A percentile compares a stretch with the other conserved stretches of the same genome.
phyloP scores from a whole-genome alignment of 2,329 filamentous ascomycete species.

The Nemania sp. region DNA sequence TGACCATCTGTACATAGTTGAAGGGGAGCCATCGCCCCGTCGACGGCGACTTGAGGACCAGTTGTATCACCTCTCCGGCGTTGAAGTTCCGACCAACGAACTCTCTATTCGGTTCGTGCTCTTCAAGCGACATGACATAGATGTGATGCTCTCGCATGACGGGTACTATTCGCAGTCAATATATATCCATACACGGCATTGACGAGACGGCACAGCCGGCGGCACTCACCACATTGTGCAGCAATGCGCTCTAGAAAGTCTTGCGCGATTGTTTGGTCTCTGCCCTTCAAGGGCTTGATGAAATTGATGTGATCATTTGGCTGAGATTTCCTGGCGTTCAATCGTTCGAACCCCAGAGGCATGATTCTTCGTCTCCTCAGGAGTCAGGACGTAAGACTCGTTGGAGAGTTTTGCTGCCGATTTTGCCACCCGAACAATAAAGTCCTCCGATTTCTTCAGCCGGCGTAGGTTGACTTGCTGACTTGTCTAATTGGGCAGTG shows the following conservation, averaged over 20 bases:
- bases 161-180: constrained; percentile 54
- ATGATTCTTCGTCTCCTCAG: constrained; percentile 50
- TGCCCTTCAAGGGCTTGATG: constrained; percentile 76
- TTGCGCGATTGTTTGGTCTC: constrained; percentile 64
- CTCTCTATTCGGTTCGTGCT: constrained; percentile 79
- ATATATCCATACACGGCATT: background rate
- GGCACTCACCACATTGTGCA: constrained; percentile 71
- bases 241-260: constrained; percentile 78
- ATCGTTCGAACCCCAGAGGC: constrained; percentile 77
- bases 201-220: background rate
- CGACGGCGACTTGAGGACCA: constrained; percentile 72
- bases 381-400: background rate
- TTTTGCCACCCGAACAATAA: too few species aligned
- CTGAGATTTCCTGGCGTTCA: constrained; percentile 75
- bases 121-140: constrained; percentile 73
- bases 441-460: too few species aligned
- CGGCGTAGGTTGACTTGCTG: too few species aligned
- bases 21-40: constrained; percentile 78
- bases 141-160: constrained; percentile 70
- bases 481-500: background rate
- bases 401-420: background rate
- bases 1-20: constrained; percentile 87
- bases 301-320: constrained; percentile 82
- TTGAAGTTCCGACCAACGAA: constrained; percentile 93
- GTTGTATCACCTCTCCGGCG: constrained; percentile 82